phyloP scores from a whole-genome alignment of 441 rosid species.

The Rhodomyrtus psidioides region DNA sequence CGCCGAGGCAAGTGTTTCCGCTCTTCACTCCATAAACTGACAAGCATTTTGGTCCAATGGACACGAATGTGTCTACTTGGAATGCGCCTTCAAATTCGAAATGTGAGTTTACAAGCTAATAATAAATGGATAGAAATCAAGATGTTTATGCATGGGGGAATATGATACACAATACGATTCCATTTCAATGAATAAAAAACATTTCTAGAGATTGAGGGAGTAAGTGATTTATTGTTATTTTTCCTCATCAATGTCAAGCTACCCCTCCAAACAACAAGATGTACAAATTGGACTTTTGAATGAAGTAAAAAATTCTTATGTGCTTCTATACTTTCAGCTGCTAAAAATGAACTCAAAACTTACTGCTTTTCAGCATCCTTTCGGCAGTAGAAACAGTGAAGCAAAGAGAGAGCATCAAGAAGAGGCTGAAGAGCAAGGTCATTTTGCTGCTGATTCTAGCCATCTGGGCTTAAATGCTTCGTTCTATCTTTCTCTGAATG shows the following conservation, averaged over 20 bases:
- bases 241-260: too few species aligned
- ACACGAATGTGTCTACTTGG: not conserved
- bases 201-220: too few species aligned
- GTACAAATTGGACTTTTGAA: too few species aligned
- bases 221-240: too few species aligned
- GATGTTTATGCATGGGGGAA: too few species aligned
- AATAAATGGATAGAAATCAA: not conserved
- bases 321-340: not conserved
- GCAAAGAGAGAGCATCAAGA: not conserved
- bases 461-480: not conserved
- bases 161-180: too few species aligned
- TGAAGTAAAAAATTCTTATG: not conserved
- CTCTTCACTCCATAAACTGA: not conserved
- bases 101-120: not conserved
- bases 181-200: not conserved
- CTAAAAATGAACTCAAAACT: not conserved
- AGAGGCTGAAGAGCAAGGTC: not conserved
- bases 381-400: not conserved
- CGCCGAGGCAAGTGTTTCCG: conserved; percentile 18
- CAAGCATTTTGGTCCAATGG: not conserved
- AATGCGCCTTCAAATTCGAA: not conserved
- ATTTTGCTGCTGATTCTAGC: not conserved
- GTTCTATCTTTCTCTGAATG: not conserved
- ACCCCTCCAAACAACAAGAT: too few species aligned
- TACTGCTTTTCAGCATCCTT: not conserved